phyloP scores from a whole-genome alignment of 1,139 yeast genomes.

The Pneumocystis jirovecii region DNA sequence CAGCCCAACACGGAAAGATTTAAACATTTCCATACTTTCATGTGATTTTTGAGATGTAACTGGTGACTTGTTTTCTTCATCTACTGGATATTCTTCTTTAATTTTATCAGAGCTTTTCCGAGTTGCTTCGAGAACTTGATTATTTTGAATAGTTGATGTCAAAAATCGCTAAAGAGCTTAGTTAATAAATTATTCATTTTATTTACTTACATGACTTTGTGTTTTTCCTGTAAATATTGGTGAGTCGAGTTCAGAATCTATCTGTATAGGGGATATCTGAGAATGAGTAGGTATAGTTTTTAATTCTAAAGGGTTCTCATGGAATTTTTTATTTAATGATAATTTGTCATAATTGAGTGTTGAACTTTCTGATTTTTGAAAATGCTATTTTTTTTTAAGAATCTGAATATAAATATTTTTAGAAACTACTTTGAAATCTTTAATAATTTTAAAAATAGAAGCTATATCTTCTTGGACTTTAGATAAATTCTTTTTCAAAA shows the following conservation, averaged over 20 bases:
- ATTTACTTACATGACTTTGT: neutral
- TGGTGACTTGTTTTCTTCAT: slow-evolving; percentile 2
- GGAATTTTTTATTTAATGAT: neutral
- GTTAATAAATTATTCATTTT: neutral
- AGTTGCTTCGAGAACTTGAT: neutral
- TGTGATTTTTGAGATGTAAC: neutral
- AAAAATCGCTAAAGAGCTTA: neutral
- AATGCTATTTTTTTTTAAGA: neutral
- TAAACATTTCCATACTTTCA: slow-evolving; percentile 46
- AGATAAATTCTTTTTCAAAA: neutral
- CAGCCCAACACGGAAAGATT: slow-evolving; percentile 72
- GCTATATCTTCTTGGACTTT: neutral
- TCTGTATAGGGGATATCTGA: neutral
- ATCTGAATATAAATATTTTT: neutral
- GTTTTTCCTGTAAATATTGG: neutral
- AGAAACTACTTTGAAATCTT: neutral
- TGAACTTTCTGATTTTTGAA: neutral
- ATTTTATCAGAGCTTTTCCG: neutral
- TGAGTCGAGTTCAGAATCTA: neutral
- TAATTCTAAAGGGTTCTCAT: neutral
- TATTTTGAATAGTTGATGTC: neutral
- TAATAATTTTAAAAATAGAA: neutral
- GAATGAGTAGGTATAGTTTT: neutral
- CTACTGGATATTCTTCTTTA: neutral
- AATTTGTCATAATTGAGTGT: neutral